These are phyloP conservation scores for Penstemon davidsonii DNA, from an alignment of 257 asterid genomes.

Conservation along the genomic window DNA sequence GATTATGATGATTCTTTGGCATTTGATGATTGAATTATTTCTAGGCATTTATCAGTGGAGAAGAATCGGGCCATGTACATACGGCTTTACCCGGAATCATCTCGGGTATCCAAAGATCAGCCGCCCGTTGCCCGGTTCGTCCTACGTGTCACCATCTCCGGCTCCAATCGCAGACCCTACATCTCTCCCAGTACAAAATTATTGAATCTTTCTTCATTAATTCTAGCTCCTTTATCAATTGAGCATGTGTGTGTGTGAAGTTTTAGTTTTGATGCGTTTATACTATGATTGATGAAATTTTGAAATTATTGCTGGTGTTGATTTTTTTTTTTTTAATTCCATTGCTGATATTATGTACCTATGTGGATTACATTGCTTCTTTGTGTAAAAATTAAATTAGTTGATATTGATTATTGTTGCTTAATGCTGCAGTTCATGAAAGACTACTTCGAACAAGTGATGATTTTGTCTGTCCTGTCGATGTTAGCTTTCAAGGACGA, in stretches of 20 bases:
- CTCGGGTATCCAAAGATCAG: conserved; percentile 78
- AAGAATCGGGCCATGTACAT: conserved; percentile 61
- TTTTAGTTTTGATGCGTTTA: conserved; percentile 3
- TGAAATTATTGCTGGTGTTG: background rate
- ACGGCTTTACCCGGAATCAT: conserved; percentile 75
- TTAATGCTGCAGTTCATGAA: conserved; percentile 68
- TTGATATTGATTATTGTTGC: conserved; percentile 20
- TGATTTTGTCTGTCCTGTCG: conserved; percentile 84
- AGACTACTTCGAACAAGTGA: conserved; percentile 75
- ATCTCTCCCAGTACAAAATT: conserved; percentile 61
- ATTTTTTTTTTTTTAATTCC: background rate
- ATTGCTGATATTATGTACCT: background rate
- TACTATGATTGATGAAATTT: background rate
- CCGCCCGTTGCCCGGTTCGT: conserved; percentile 86
- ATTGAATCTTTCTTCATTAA: background rate
- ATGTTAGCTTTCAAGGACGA: conserved; percentile 62
- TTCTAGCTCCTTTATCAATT: background rate
- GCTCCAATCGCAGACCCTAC: conserved; percentile 65
- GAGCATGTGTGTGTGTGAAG: background rate
- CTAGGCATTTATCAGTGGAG: conserved; percentile 58
- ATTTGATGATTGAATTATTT: background rate
- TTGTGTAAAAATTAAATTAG: background rate
- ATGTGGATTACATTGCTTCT: background rate
- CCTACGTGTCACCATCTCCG: conserved; percentile 61
- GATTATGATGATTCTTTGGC: conserved; percentile 10